Evolutionary conservation across 2,329 filamentous ascomycete genomes (phyloP).

Genomic region (Hypoxylon sp.): DNA sequence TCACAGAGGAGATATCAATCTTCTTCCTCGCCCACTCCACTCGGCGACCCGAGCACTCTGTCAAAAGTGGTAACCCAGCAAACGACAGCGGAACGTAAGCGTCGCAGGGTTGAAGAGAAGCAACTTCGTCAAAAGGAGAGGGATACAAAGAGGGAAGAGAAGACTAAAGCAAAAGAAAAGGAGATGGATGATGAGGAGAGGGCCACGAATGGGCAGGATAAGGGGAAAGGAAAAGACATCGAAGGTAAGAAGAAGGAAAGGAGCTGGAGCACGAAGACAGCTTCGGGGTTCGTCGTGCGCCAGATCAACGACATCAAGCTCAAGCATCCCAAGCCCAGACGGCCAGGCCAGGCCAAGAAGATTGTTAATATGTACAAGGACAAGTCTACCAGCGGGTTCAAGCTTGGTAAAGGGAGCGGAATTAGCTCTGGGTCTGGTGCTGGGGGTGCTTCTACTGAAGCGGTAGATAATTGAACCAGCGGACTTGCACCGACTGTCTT

Average conservation of each 20-base stretch:
- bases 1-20: not conserved
- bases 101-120: constrained; percentile 48
- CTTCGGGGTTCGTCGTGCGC: constrained; percentile 54
- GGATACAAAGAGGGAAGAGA: constrained; percentile 38
- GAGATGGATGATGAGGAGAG: constrained; percentile 19
- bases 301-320: constrained; percentile 51
- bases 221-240: constrained; percentile 38
- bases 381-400: constrained; percentile 45
- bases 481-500: not conserved
- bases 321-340: constrained; percentile 50
- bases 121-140: constrained; percentile 41
- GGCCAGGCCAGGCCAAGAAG: constrained; percentile 53
- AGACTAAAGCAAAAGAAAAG: constrained; percentile 38
- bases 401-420: constrained; percentile 30
- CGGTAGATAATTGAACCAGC: constrained; percentile 5
- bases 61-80: constrained; percentile 45
- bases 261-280: constrained; percentile 52
- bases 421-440: constrained; percentile 29
- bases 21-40: constrained; percentile 18
- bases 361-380: constrained; percentile 55
- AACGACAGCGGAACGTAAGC: constrained; percentile 45
- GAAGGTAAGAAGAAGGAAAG: constrained; percentile 41
- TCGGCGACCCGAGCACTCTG: constrained; percentile 39
- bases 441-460: constrained; percentile 1
- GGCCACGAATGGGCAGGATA: constrained; percentile 24